Base-by-base conservation (phyloP, 2,329 filamentous ascomycete genomes). In the Didymella exigua region DNA sequence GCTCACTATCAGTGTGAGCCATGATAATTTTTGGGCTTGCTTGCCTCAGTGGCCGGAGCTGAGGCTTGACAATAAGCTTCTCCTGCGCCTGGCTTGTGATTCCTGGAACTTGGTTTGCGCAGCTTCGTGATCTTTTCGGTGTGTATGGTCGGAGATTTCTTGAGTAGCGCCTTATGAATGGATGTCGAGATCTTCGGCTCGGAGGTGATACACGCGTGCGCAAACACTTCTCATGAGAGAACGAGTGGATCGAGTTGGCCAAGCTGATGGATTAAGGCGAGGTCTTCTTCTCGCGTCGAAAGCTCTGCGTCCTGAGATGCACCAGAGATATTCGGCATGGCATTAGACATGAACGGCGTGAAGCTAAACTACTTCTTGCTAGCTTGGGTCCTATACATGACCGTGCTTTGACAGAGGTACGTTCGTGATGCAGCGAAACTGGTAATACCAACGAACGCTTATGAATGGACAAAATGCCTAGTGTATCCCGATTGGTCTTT, bases 361-460 rank as follows among this genome's bases (percentile, higher is more conserved):
- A 54, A 54, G 50, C 50, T 54, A 31, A 54, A 54, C 38, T 54
- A 48, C 38, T 30, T 48, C 24, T 44, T 27, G 14, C 50, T 44
- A 4, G 19, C 31, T 24, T 48, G 30, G 14, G 50, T 54, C 23
- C 38, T 54, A 38, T 48, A 54, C 50, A 54, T 54, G 4, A 14
- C 14, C 4, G 31, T 13, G 24, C 6, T 13, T 21, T 13, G 33
- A n/a, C 19, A 13, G 10, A 6, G 1, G 3, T 21, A 19, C 14
- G 24, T 24, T 9, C 31, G 5, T 27, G 4, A 19, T 26, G 10
- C 14, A 16, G 8, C 18, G 7, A 7, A 24, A 27, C 14, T 8
- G 8, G 18, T 5, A 11, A n/a, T 24, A 41, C 9, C 9, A 37
- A 29, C 18, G 24, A 43, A 37, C 21, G 30, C 43, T 43, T 48